These are phyloP conservation scores for Fragilariopsis cylindrus DNA, from an alignment of 108 stramenopile species.

Conservation along the genomic window DNA sequence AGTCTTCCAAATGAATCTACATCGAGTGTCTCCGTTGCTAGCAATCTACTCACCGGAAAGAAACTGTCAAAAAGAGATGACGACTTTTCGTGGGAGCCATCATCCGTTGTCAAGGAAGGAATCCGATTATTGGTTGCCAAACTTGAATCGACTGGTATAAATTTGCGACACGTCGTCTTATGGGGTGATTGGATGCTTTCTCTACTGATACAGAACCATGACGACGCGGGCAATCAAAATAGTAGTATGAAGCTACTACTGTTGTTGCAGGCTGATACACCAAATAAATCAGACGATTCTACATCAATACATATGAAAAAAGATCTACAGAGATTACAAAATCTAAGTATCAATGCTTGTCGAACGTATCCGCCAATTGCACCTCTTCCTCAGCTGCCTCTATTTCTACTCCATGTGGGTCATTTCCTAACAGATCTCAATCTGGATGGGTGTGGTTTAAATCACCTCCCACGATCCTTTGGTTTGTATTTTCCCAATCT, in stretches of 20 bases:
- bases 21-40: neutral
- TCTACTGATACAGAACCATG: neutral
- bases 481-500: constrained; percentile 43
- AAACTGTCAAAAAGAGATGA: neutral
- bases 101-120: neutral
- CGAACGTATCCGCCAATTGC: neutral
- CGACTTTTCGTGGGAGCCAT: constrained; percentile 19
- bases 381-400: constrained; percentile 10
- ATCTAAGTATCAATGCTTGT: neutral
- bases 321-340: neutral
- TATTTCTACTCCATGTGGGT: constrained; percentile 14
- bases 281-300: neutral
- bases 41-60: neutral
- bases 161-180: constrained; percentile 23
- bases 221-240: neutral
- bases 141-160: constrained; percentile 14
- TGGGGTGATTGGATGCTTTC: constrained; percentile 22
- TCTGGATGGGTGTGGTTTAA: constrained; percentile 10
- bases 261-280: too few relatives aligned
- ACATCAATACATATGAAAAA: neutral
- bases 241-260: too few relatives aligned
- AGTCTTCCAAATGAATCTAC: constrained; percentile 8
- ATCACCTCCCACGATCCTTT: constrained; percentile 24
- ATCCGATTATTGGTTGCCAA: constrained; percentile 3
- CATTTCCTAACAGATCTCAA: constrained; percentile 5